Conservation (phyloP, 192 early-diverging fungal species). For the Entophlyctis helioformis region DNA sequence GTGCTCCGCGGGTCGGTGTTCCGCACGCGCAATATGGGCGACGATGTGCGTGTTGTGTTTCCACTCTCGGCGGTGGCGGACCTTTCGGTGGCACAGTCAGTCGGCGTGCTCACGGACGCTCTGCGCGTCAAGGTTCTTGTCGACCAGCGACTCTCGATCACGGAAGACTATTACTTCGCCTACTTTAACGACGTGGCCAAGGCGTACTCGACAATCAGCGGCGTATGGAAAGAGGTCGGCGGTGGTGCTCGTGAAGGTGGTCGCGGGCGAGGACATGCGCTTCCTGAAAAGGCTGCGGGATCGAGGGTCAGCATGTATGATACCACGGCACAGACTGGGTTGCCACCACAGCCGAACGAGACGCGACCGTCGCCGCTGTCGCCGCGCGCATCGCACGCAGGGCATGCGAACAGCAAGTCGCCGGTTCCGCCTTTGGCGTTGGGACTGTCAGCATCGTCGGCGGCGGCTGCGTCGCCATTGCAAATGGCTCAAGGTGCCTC, state of each 20-base stretch:
- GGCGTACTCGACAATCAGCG: constrained; percentile 10
- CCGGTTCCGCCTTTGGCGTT: no score
- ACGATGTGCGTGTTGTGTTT: constrained; percentile 38
- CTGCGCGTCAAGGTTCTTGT: constrained; percentile 38
- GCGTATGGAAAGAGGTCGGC: neutral
- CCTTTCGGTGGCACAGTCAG: constrained; percentile 36
- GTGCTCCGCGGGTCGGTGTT: constrained; percentile 42
- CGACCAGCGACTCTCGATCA: constrained; percentile 35
- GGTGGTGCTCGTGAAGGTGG: no score
- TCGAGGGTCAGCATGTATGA: constrained; percentile 7
- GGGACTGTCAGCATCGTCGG: no score
- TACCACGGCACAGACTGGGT: neutral
- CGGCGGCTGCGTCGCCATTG: no score
- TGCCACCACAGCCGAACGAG: constrained; percentile 6
- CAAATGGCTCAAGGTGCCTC: no score
- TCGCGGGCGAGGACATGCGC: no score
- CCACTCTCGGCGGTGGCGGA: constrained; percentile 41
- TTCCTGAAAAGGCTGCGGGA: no score
- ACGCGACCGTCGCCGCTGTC: neutral
- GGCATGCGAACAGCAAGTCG: constrained; percentile 8
- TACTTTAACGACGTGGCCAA: constrained; percentile 43
- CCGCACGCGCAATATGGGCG: constrained; percentile 41
- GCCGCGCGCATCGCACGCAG: constrained; percentile 13
- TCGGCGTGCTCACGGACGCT: constrained; percentile 27
- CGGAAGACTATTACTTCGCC: constrained; percentile 59